Conservation (phyloP, 495 filamentous ascomycete genomes). For the Lasiosphaeria ovina region DNA sequence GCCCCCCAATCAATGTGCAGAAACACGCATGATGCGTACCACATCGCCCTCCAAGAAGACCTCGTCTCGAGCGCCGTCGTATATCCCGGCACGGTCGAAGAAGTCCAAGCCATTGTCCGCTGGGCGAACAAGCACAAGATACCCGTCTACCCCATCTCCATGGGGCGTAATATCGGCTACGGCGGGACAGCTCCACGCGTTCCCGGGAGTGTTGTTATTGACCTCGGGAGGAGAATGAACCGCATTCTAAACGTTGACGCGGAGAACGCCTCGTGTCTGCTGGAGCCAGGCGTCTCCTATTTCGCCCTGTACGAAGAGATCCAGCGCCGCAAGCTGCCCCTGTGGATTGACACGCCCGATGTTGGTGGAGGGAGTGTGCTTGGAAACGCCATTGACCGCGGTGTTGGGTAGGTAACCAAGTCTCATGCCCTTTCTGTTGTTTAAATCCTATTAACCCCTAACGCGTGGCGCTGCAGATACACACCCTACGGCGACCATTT, state of each 20-base stretch:
- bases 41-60: conserved; percentile 43
- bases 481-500: conserved; percentile 45
- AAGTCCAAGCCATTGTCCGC: conserved; percentile 47
- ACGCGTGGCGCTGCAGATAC: background rate
- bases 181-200: conserved; percentile 56
- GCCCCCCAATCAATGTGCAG: background rate
- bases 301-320: conserved; percentile 52
- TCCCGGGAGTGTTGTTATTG: conserved; percentile 49
- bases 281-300: conserved; percentile 59
- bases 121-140: conserved; percentile 46
- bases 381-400: conserved; percentile 55
- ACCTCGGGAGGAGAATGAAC: conserved; percentile 55
- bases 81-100: conserved; percentile 38
- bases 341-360: conserved; percentile 54
- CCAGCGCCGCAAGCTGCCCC: conserved; percentile 37
- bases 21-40: conserved; percentile 47
- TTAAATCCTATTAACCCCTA: background rate
- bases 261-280: conserved; percentile 49
- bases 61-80: conserved; percentile 44
- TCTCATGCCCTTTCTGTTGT: background rate
- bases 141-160: conserved; percentile 52
- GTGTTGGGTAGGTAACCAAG: conserved; percentile 52
- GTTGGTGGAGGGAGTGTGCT: conserved; percentile 56
- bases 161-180: conserved; percentile 54
- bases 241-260: conserved; percentile 50